These are phyloP conservation scores for Arachis monticola DNA, from an alignment of 331 rosid genomes.

Conservation along the genomic window DNA sequence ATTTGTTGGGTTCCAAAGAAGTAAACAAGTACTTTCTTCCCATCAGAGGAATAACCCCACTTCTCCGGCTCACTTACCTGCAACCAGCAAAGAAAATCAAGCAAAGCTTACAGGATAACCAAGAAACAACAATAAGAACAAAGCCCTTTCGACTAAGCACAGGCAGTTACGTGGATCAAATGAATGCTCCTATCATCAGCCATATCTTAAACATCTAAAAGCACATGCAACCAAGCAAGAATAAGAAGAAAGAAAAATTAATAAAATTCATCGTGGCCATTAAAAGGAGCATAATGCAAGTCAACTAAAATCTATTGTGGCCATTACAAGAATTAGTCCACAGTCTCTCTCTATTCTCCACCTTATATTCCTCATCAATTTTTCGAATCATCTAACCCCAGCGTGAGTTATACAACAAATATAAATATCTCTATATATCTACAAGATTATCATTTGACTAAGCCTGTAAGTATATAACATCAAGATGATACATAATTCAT, in stretches of 20 bases:
- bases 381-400: background rate
- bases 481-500: background rate
- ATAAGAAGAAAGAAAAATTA: background rate
- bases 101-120: background rate
- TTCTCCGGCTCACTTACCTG: slow-evolving; percentile 92
- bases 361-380: slow-evolving; percentile 27
- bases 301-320: background rate
- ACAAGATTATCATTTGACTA: slow-evolving; percentile 17
- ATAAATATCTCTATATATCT: slow-evolving; percentile 1
- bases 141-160: background rate
- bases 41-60: slow-evolving; percentile 88
- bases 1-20: slow-evolving; percentile 96
- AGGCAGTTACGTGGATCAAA: background rate
- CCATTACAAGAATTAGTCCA: background rate
- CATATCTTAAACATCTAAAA: background rate
- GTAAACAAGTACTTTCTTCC: slow-evolving; percentile 87
- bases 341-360: slow-evolving; percentile 12
- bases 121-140: background rate
- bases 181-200: background rate
- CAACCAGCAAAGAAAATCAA: slow-evolving; percentile 40
- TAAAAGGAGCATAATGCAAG: background rate
- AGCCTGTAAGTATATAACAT: background rate
- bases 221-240: background rate
- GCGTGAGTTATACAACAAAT: background rate
- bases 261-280: background rate